These are phyloP conservation scores for Saccharomyces hybrid DNA, from an alignment of 1,139 yeast species.

Conservation along the genomic window DNA sequence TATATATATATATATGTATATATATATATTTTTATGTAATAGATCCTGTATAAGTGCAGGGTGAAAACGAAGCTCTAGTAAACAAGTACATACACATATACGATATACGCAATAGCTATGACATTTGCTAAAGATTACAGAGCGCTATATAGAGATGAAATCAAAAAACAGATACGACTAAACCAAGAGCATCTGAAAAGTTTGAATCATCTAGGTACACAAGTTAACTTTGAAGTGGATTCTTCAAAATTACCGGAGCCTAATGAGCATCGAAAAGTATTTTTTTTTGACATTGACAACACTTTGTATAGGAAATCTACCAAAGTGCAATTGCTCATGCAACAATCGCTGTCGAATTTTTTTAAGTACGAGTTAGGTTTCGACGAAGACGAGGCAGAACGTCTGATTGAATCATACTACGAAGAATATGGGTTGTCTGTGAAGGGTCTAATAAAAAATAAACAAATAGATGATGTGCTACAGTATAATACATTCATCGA, in stretches of 20 bases:
- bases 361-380: slow-evolving; percentile 58
- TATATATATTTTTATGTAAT: neutral
- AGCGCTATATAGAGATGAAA: slow-evolving; percentile 16
- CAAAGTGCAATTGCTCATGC: slow-evolving; percentile 79
- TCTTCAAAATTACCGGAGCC: slow-evolving; percentile 17
- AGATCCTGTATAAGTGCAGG: neutral
- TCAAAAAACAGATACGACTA: slow-evolving; percentile 21
- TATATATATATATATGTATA: neutral
- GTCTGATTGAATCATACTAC: slow-evolving; percentile 67
- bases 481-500: slow-evolving; percentile 87
- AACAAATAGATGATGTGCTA: slow-evolving; percentile 77
- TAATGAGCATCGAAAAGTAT: slow-evolving; percentile 35
- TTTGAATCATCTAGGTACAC: slow-evolving; percentile 30
- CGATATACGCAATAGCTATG: neutral
- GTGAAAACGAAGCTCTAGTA: neutral
- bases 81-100: neutral
- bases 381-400: slow-evolving; percentile 60
- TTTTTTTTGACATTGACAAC: slow-evolving; percentile 89
- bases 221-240: slow-evolving; percentile 21
- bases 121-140: slow-evolving; percentile 3
- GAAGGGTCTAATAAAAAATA: slow-evolving; percentile 71
- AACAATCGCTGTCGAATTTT: slow-evolving; percentile 69
- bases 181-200: slow-evolving; percentile 29
- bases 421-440: slow-evolving; percentile 84
- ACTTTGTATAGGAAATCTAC: slow-evolving; percentile 72